Evolutionary conservation across 2,329 filamentous ascomycete genomes (phyloP).

Genomic region (Cercospora sp.): DNA sequence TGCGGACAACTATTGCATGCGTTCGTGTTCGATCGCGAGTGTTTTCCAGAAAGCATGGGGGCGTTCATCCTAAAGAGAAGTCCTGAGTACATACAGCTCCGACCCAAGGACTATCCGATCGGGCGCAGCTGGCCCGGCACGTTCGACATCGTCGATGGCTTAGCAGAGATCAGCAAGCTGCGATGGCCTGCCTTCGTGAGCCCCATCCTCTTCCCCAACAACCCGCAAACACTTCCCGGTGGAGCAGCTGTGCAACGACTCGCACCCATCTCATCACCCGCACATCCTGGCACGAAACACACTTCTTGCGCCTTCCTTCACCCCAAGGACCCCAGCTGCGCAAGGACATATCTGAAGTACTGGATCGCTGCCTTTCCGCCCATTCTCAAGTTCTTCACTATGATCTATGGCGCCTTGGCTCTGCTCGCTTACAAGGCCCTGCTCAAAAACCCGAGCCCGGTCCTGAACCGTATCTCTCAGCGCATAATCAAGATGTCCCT

Average conservation of each 20-base stretch:
- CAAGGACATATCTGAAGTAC: constrained; percentile 82
- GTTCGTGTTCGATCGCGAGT: constrained; percentile 55
- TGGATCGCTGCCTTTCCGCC: constrained; percentile 81
- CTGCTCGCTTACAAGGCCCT: constrained; percentile 68
- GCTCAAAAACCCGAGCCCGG: constrained; percentile 67
- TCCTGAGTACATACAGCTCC: constrained; percentile 72
- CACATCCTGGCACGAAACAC: constrained; percentile 81
- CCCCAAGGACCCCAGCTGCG: constrained; percentile 82
- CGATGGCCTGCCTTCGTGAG: constrained; percentile 87
- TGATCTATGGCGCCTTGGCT: constrained; percentile 71
- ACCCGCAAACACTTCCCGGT: constrained; percentile 55
- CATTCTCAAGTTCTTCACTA: constrained; percentile 73
- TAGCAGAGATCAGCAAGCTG: constrained; percentile 77
- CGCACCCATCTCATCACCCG: constrained; percentile 75
- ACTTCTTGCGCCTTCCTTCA: constrained; percentile 90
- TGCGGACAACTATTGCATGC: constrained; percentile 54
- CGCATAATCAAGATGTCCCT: constrained; percentile 72
- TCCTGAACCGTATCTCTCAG: constrained; percentile 66
- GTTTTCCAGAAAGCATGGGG: constrained; percentile 58
- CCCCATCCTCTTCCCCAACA: constrained; percentile 79
- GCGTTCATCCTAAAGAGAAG: constrained; percentile 70
- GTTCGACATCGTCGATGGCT: constrained; percentile 74
- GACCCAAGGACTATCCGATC: constrained; percentile 71
- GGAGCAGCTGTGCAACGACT: constrained; percentile 63
- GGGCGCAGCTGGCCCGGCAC: constrained; percentile 72